These are phyloP conservation scores for Colletotrichum godetiae DNA, from an alignment of 2,329 filamentous ascomycete species.

Conservation along the genomic window DNA sequence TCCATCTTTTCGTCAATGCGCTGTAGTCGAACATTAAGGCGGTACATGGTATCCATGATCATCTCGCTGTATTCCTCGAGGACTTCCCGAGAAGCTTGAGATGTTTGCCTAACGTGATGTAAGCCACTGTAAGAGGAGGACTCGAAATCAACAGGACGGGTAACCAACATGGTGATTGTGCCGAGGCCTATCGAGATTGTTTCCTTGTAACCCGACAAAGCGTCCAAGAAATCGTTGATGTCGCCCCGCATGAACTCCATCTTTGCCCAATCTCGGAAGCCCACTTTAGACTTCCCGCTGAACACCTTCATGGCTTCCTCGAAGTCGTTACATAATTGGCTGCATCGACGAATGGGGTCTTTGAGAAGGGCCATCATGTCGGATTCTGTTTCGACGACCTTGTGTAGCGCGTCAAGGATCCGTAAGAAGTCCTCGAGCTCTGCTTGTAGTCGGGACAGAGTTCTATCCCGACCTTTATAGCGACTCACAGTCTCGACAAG, in stretches of 20 bases:
- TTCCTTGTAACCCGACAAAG: slow-evolving; percentile 50
- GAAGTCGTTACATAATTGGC: slow-evolving; percentile 49
- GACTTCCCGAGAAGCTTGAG: slow-evolving; percentile 45
- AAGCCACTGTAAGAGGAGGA: not conserved
- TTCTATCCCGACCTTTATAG: slow-evolving; percentile 49
- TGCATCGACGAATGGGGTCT: slow-evolving; percentile 49
- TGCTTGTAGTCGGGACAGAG: slow-evolving; percentile 45
- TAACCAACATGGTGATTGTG: slow-evolving; percentile 49
- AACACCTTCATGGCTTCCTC: slow-evolving; percentile 49
- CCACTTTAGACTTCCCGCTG: slow-evolving; percentile 44
- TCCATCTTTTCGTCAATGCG: slow-evolving; percentile 50
- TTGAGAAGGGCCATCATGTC: slow-evolving; percentile 46
- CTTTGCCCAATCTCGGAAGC: slow-evolving; percentile 52
- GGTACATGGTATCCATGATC: slow-evolving; percentile 49
- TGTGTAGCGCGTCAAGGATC: slow-evolving; percentile 45
- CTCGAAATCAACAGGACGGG: slow-evolving; percentile 8
- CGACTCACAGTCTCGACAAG: slow-evolving; percentile 47
- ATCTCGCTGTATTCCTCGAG: slow-evolving; percentile 51
- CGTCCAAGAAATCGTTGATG: slow-evolving; percentile 53
- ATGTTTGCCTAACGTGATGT: slow-evolving; percentile 41
- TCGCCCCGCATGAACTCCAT: slow-evolving; percentile 53
- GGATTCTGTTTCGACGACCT: slow-evolving; percentile 39
- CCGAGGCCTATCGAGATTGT: slow-evolving; percentile 51
- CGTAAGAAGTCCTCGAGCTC: slow-evolving; percentile 47
- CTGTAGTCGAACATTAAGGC: slow-evolving; percentile 47